Percentiles rank a stretch among this genome's conserved stretches.
Conservation (phyloP, 495 filamentous ascomycete genomes). For the Cercophora scortea region DNA sequence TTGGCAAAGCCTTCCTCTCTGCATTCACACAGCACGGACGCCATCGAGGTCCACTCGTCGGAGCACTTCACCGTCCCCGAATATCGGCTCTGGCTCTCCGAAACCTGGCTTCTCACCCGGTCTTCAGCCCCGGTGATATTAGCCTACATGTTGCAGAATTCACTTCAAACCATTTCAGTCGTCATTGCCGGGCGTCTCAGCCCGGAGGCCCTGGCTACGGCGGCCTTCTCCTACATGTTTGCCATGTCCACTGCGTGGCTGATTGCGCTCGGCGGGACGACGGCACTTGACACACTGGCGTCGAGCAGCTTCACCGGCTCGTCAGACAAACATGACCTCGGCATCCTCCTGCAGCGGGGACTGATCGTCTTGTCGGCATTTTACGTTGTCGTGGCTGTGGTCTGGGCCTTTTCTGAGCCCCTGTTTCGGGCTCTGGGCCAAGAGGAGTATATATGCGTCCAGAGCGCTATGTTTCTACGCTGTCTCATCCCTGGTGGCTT, state of each 20-base stretch:
- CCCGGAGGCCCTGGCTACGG: constrained; percentile 72
- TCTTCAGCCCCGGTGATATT: constrained; percentile 75
- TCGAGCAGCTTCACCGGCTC: constrained; percentile 84
- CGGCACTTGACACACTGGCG: constrained; percentile 80
- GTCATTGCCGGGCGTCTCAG: constrained; percentile 72
- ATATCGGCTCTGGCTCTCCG: constrained; percentile 35
- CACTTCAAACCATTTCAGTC: constrained; percentile 77
- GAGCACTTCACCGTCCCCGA: constrained; percentile 2
- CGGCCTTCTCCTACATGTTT: constrained; percentile 88
- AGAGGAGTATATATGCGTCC: constrained; percentile 65
- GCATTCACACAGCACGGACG: constrained; percentile 1
- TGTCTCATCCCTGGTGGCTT: constrained; percentile 78
- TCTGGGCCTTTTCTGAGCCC: constrained; percentile 74
- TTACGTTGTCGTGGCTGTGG: constrained; percentile 64
- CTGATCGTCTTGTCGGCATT: constrained; percentile 67
- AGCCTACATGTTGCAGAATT: constrained; percentile 85
- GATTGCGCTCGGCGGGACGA: constrained; percentile 86
- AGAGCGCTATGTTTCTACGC: constrained; percentile 68
- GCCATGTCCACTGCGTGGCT: constrained; percentile 88
- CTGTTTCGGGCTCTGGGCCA: constrained; percentile 74
- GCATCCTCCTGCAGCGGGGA: constrained; percentile 72
- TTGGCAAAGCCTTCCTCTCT: constrained; percentile 30
- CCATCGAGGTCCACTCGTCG: neutral
- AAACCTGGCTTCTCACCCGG: constrained; percentile 62
- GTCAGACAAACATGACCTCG: constrained; percentile 72